Evolutionary conservation across 257 asterid species (phyloP).

Genomic region (Solanum clarkiae): DNA sequence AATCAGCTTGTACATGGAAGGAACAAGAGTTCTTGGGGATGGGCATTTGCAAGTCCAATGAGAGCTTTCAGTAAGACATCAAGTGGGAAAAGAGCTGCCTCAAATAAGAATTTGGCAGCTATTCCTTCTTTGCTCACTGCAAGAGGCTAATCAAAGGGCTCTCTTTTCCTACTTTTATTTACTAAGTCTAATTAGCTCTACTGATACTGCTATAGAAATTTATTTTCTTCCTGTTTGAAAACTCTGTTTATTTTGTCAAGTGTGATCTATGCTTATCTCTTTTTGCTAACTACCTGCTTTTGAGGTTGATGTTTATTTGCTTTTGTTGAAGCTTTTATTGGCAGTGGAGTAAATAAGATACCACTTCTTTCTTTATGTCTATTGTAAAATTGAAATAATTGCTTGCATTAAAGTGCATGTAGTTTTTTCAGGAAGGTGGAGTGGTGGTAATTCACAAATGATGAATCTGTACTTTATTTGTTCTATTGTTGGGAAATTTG

Average conservation of each 20-base stretch:
- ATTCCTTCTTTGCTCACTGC: constrained; percentile 78
- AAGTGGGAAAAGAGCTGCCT: constrained; percentile 34
- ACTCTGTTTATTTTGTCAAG: constrained; percentile 26
- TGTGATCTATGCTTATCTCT: constrained; percentile 14
- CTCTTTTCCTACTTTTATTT: neutral
- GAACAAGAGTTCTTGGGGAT: constrained; percentile 79
- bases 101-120: constrained; percentile 63
- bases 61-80: constrained; percentile 53
- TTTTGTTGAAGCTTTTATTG: neutral
- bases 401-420: neutral
- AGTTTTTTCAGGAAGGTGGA: neutral
- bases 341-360: neutral
- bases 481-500: neutral
- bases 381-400: neutral
- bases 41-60: constrained; percentile 99
- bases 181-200: constrained; percentile 2
- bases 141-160: constrained; percentile 29
- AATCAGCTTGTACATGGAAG: constrained; percentile 52
- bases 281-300: constrained; percentile 6
- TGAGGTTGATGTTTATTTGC: constrained; percentile 14
- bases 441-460: neutral
- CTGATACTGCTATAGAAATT: constrained; percentile 20
- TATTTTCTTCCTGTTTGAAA: constrained; percentile 15
- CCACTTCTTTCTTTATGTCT: constrained; percentile 4
- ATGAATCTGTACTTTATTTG: neutral